These are phyloP conservation scores for Eutypella sp. DNA, from an alignment of 2,329 filamentous ascomycete genomes.

Conservation along the genomic window DNA sequence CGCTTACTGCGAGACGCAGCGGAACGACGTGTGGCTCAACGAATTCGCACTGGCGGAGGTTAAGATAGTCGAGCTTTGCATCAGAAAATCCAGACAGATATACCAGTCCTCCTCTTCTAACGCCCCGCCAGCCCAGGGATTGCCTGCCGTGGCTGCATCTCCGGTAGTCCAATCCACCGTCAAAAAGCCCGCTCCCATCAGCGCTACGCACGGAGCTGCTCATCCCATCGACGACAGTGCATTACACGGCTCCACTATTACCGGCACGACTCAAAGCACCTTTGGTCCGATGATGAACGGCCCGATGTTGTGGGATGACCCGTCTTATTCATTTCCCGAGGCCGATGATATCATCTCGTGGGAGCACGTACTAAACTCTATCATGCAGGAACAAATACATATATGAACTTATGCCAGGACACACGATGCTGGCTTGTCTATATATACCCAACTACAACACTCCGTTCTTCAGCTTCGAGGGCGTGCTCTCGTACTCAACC, in stretches of 20 bases:
- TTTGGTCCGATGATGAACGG: neutral
- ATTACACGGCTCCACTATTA: neutral
- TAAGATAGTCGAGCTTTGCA: conserved; percentile 37
- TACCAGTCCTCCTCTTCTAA: neutral
- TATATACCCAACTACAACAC: neutral
- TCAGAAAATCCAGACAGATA: conserved; percentile 13
- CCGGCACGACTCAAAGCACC: neutral
- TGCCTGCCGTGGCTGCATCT: neutral
- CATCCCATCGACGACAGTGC: neutral
- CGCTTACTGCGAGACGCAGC: conserved; percentile 36
- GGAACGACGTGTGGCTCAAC: conserved; percentile 34
- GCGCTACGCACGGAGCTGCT: neutral
- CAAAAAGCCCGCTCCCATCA: neutral
- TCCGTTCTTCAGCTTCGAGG: neutral
- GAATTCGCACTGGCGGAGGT: conserved; percentile 37
- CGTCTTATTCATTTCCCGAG: conserved; percentile 8
- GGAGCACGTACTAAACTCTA: conserved; percentile 7
- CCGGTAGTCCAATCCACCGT: neutral
- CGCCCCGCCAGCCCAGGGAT: neutral
- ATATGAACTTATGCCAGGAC: no score
- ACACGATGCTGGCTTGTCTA: no score
- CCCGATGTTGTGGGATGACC: conserved; percentile 12
- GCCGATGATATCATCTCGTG: conserved; percentile 4
- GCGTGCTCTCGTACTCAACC: conserved; percentile 1
- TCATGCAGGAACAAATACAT: conserved; percentile 7